Conservation (phyloP, 2,329 filamentous ascomycete genomes). For the Microsporum audouinii region DNA sequence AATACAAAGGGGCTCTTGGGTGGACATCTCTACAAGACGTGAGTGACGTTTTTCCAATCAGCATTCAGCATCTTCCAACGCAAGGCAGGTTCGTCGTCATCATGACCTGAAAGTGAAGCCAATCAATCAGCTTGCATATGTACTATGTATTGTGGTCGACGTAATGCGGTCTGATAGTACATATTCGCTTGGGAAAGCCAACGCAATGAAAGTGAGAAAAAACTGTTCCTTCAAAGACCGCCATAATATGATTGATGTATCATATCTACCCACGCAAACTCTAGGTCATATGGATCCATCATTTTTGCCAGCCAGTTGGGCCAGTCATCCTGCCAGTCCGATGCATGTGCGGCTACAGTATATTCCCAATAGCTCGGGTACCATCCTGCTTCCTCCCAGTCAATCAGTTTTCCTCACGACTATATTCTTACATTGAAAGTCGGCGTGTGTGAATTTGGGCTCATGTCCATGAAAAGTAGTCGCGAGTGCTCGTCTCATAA, state of each 20-base stretch:
- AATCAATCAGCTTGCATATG: not conserved
- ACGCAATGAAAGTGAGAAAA: not conserved
- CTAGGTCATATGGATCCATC: constrained; percentile 22
- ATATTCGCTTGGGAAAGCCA: too few relatives aligned
- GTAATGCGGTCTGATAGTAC: too few relatives aligned
- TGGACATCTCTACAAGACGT: not conserved
- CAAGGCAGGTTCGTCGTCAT: not conserved
- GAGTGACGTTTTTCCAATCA: not conserved
- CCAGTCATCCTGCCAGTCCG: constrained; percentile 28
- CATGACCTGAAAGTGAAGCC: not conserved
- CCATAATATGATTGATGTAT: constrained; percentile 9
- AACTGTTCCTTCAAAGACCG: not conserved
- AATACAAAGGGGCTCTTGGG: not conserved
- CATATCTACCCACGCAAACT: constrained; percentile 23
- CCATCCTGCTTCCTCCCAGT: constrained; percentile 33
- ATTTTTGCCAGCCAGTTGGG: constrained; percentile 22
- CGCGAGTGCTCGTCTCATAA: constrained; percentile 19
- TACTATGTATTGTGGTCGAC: not conserved
- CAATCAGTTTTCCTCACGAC: constrained; percentile 20
- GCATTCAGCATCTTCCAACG: not conserved
- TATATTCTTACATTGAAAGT: constrained; percentile 25
- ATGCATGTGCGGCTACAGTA: constrained; percentile 24
- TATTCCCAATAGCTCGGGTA: constrained; percentile 31
- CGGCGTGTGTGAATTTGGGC: constrained; percentile 23
- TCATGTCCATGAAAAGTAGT: constrained; percentile 16